phyloP scores from a whole-genome alignment of 371 early-diverging fungal genomes.

The Basidiobolus meristosporus region DNA sequence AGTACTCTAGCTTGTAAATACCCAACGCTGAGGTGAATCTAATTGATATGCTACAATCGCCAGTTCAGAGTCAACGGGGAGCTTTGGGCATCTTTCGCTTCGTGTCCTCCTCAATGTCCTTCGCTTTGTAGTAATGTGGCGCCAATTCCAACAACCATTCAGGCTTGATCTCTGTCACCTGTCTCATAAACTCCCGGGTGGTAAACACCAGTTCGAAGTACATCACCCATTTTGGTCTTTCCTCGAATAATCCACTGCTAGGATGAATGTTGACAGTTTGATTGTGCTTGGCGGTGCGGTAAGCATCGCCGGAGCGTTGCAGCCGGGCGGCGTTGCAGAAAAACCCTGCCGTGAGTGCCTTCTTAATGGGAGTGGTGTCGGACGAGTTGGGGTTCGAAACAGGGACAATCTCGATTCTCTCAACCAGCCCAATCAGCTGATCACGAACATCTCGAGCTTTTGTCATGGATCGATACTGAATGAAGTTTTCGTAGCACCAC shows the following conservation, averaged over 20 bases:
- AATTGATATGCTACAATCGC: too few species aligned
- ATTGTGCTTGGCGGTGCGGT: slow-evolving; percentile 77
- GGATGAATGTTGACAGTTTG: slow-evolving; percentile 91
- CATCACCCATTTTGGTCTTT: slow-evolving; percentile 61
- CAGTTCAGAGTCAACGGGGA: too few species aligned
- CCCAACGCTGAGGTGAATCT: too few species aligned
- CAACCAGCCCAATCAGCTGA: slow-evolving; percentile 80
- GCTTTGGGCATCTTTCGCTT: slow-evolving; percentile 36
- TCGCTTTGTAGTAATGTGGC: slow-evolving; percentile 78
- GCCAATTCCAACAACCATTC: slow-evolving; percentile 74
- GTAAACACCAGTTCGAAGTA: slow-evolving; percentile 90
- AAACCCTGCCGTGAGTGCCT: slow-evolving; percentile 85
- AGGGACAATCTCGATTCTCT: slow-evolving; percentile 80
- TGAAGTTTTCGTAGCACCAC: slow-evolving; percentile 94
- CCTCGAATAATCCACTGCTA: slow-evolving; percentile 52
- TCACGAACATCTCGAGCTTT: slow-evolving; percentile 87
- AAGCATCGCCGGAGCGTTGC: slow-evolving; percentile 68
- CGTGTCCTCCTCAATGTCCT: slow-evolving; percentile 40
- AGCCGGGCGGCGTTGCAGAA: slow-evolving; percentile 84
- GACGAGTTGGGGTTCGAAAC: slow-evolving; percentile 51
- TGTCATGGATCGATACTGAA: slow-evolving; percentile 79
- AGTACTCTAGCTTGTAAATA: too few species aligned
- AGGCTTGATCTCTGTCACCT: slow-evolving; percentile 81
- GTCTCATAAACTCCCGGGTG: slow-evolving; percentile 86
- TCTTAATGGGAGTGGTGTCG: slow-evolving; percentile 58